These are phyloP conservation scores for Phascolomyces articulosus DNA, from an alignment of 371 early-diverging fungal genomes.

Conservation along the genomic window DNA sequence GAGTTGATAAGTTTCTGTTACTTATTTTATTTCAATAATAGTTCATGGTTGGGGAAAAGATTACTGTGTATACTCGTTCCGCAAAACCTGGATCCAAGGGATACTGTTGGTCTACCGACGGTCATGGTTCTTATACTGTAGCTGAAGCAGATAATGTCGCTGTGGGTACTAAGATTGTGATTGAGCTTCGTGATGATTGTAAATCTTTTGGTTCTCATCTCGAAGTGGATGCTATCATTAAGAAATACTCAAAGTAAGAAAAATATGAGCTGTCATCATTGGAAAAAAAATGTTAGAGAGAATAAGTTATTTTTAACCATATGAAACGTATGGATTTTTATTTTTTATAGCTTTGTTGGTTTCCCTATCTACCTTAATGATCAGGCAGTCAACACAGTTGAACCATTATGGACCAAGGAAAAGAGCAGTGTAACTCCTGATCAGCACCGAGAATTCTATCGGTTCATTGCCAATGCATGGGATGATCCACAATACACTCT, in stretches of 20 bases:
- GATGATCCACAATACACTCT: constrained; percentile 76
- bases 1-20: not conserved
- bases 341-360: constrained; percentile 74
- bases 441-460: constrained; percentile 92
- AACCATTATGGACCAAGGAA: constrained; percentile 95
- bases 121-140: constrained; percentile 79
- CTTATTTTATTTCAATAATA: constrained; percentile 11
- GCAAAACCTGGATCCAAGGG: constrained; percentile 74
- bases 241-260: constrained; percentile 88
- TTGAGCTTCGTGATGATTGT: constrained; percentile 92
- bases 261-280: no score
- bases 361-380: constrained; percentile 91
- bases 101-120: constrained; percentile 85
- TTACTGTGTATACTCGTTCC: constrained; percentile 83
- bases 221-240: constrained; percentile 80
- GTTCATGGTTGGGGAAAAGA: constrained; percentile 87
- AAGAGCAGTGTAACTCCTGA: constrained; percentile 79
- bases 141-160: constrained; percentile 76
- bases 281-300: no score
- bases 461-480: constrained; percentile 73
- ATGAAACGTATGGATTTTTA: not conserved
- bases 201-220: constrained; percentile 80
- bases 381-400: constrained; percentile 83
- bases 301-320: no score
- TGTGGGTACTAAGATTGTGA: constrained; percentile 93